A percentile compares a stretch with the other conserved stretches of the same genome.
These are phyloP conservation scores for Fusarium sp. DNA, from an alignment of 2,329 filamentous ascomycete genomes.

Conservation along the genomic window DNA sequence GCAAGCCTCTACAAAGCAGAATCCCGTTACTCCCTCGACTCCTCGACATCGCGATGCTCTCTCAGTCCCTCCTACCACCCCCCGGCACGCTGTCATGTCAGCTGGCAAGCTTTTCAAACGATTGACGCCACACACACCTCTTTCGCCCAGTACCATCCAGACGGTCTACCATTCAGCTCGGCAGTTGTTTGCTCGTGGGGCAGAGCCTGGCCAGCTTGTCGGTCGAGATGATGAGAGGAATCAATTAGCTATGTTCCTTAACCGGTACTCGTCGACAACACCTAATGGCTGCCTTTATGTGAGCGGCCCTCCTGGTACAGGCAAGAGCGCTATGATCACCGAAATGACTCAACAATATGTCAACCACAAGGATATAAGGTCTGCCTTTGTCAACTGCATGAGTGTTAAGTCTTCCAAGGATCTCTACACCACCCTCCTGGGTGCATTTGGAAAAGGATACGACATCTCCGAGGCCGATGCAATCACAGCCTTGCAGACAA, in stretches of 20 bases:
- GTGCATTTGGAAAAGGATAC: constrained; percentile 68
- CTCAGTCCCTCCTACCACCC: constrained; percentile 76
- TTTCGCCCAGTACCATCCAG: constrained; percentile 71
- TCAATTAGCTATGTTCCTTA: constrained; percentile 75
- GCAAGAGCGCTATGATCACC: constrained; percentile 92
- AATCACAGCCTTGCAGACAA: constrained; percentile 70
- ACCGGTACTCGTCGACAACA: constrained; percentile 65
- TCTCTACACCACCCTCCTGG: constrained; percentile 80
- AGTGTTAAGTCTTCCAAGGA: constrained; percentile 90
- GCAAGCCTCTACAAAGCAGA: constrained; percentile 52
- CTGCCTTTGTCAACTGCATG: constrained; percentile 94
- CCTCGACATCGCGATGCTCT: constrained; percentile 83
- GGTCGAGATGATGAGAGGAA: constrained; percentile 76
- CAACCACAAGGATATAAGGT: constrained; percentile 64
- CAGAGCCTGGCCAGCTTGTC: constrained; percentile 76
- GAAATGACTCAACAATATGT: constrained; percentile 74
- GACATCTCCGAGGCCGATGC: constrained; percentile 73
- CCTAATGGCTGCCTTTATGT: constrained; percentile 89
- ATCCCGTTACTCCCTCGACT: constrained; percentile 74
- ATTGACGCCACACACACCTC: constrained; percentile 78
- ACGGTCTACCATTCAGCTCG: constrained; percentile 89
- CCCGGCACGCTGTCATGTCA: constrained; percentile 83
- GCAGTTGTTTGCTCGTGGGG: constrained; percentile 84
- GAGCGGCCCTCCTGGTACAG: constrained; percentile 93
- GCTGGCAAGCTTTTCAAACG: constrained; percentile 79